Base-by-base conservation (phyloP, 2,329 filamentous ascomycete species). In the Alternaria dauci region DNA sequence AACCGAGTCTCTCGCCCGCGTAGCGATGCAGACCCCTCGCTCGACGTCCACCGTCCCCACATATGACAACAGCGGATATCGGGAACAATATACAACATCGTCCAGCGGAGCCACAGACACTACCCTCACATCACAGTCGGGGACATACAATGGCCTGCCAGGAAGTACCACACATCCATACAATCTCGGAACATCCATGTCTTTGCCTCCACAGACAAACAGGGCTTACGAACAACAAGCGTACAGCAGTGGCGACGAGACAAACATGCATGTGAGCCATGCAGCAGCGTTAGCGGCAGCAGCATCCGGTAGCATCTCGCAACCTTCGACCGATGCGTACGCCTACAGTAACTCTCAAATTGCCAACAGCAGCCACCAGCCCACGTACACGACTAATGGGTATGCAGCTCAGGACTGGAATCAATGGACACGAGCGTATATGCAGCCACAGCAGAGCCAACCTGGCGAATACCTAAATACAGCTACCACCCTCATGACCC, bases 1-100 rank as follows among this genome's bases (percentile, higher is more conserved):
- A 38, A 80, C 77, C n/a, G 79, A 81, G 34, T 80, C 81, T 14
- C 75, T 80, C 4, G 79, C 79, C 5, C 76, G 76, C 11, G 77
- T 77, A 6, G 76, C 72, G 2, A 58, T 77, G 42, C 75, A 76
- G 46, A 58, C 68, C 16, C 74, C 76, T 11, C 69, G 57, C 11
- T 57, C 52, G 26, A 48, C 71, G 18, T 53, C 67, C 12, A 58
- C 65, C 4, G 46, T 64, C 2, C 50, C 67, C 38, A 52, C 69
- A 3, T 77, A 77, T 23, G 67, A 69, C 11, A 71, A 73, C 26
- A 59, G 60, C 18, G 56, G 58, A 28, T 75, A 73, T 46, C 68
- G 63, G 30, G 66, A 71, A 14, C 68, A 71, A 39, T 77, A 75
- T 52, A 43, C 65, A 3, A 62, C 68, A 36, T 28, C 67, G 20